These are phyloP conservation scores for Lactarius evosmus DNA, from an alignment of 768 basidiomycete species.

Conservation along the genomic window DNA sequence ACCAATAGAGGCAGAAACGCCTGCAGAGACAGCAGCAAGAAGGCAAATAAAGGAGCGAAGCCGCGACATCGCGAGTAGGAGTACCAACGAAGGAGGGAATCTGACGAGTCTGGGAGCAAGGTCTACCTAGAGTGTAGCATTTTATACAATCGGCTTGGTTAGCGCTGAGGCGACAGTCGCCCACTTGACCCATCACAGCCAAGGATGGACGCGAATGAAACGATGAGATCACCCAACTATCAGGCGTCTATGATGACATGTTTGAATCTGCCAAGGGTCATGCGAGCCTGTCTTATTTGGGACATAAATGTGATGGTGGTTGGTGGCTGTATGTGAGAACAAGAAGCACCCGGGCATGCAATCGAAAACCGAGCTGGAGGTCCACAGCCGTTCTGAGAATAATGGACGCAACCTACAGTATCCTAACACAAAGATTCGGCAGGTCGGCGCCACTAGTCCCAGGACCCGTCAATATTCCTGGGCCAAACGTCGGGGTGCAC, in stretches of 20 bases:
- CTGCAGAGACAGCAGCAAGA: constrained; percentile 2
- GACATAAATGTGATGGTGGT: not conserved
- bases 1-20: constrained; percentile 23
- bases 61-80: not conserved
- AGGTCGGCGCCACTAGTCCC: not conserved
- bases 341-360: not conserved
- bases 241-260: not conserved
- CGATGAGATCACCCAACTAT: not conserved
- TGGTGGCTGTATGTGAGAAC: not conserved
- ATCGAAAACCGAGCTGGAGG: not conserved
- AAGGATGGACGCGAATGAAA: not conserved
- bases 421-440: not conserved
- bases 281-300: not conserved
- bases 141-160: not conserved
- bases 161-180: not conserved
- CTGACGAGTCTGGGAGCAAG: not conserved
- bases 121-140: not conserved
- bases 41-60: constrained; percentile 3
- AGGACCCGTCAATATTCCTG: not conserved
- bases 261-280: not conserved
- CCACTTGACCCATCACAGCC: not conserved
- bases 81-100: not conserved
- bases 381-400: not conserved
- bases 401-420: not conserved
- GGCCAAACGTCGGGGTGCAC: not conserved